Conservation (phyloP, 306 rosid genomes). For the Lithocarpus polystachyus region DNA sequence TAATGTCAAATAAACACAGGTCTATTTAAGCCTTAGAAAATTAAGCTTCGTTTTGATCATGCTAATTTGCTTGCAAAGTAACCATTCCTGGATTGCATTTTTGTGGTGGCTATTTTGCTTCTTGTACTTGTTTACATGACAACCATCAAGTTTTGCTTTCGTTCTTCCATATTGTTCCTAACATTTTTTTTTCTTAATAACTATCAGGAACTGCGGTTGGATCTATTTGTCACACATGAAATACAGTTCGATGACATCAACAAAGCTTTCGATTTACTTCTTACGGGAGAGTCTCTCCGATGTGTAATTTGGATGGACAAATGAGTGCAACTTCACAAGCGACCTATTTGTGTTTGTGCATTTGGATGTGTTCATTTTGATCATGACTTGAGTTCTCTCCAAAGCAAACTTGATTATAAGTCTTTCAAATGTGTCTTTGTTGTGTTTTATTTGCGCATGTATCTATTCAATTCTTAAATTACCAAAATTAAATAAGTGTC, state of each 20-base stretch:
- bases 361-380: not conserved
- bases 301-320: conserved; percentile 75
- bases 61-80: too few relatives aligned
- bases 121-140: not conserved
- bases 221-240: conserved; percentile 73
- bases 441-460: not conserved
- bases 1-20: too few relatives aligned
- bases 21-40: not conserved
- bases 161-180: not conserved
- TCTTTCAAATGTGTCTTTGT: not conserved
- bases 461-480: not conserved
- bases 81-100: not conserved
- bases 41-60: too few relatives aligned
- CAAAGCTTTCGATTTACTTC: conserved; percentile 66
- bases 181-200: not conserved
- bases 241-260: conserved; percentile 67
- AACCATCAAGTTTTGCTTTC: too few relatives aligned
- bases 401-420: not conserved
- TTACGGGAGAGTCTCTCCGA: conserved; percentile 55
- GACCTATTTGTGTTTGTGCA: not conserved
- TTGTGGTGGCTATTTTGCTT: not conserved
- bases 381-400: not conserved
- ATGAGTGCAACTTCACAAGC: not conserved
- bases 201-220: conserved; percentile 65
- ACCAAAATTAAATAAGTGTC: not conserved